phyloP scores from a whole-genome alignment of 345 rosid genomes.

The Eucalyptus curtisii region DNA sequence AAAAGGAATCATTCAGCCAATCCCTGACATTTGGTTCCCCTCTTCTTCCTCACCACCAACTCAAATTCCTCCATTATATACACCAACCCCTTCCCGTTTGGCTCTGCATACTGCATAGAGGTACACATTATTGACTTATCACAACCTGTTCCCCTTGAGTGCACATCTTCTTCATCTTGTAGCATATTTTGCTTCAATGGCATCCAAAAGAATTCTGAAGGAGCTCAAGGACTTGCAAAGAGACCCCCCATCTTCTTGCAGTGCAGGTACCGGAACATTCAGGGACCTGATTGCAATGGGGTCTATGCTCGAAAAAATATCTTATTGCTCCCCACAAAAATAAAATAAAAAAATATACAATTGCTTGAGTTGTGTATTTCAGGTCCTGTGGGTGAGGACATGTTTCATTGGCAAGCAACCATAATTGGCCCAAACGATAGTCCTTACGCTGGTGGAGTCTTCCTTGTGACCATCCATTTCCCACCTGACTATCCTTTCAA shows the following conservation, averaged over 20 bases:
- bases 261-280: background rate
- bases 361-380: background rate
- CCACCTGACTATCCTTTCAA: background rate
- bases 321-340: background rate
- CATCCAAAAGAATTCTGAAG: background rate
- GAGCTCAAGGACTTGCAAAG: background rate
- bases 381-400: background rate
- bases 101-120: background rate
- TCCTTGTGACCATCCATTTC: background rate
- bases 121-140: background rate
- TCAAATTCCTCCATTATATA: slow-evolving; percentile 13
- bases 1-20: background rate
- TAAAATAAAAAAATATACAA: background rate
- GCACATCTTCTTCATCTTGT: background rate
- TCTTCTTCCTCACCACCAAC: background rate
- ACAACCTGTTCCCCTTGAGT: background rate
- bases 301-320: background rate
- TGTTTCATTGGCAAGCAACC: background rate
- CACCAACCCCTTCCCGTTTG: background rate
- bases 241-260: background rate
- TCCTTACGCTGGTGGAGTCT: background rate
- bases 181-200: background rate
- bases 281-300: background rate
- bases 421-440: background rate
- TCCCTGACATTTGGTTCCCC: background rate